A percentile compares a stretch with the other conserved stretches of the same genome.
Conservation (phyloP, 306 rosid species). For the Astragalus membranaceus region DNA sequence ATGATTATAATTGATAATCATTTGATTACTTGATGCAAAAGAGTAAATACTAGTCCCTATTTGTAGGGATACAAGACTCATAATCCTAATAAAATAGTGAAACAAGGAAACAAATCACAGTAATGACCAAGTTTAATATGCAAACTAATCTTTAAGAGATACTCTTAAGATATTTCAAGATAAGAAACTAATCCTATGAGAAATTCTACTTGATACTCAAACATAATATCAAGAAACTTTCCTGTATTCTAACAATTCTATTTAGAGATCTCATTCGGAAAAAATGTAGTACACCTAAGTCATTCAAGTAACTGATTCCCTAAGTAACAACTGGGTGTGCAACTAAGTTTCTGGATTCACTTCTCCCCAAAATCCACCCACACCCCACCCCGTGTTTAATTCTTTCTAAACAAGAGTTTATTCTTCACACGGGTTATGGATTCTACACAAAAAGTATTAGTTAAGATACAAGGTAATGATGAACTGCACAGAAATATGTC, state of each 20-base stretch:
- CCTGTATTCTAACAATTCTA: background rate
- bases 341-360: background rate
- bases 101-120: too few relatives aligned
- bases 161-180: too few relatives aligned
- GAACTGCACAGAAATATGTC: background rate
- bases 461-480: slow-evolving; percentile 1
- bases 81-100: too few relatives aligned
- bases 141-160: too few relatives aligned
- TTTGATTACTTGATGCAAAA: too few relatives aligned
- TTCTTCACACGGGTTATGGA: background rate
- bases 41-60: too few relatives aligned
- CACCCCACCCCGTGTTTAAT: background rate
- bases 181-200: too few relatives aligned
- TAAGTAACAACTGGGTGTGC: background rate
- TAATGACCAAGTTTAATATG: too few relatives aligned
- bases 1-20: too few relatives aligned
- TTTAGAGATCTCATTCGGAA: background rate
- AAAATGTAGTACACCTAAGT: background rate
- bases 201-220: too few relatives aligned
- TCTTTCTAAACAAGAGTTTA: background rate
- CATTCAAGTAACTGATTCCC: background rate
- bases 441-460: background rate
- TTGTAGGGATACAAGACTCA: too few relatives aligned
- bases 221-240: too few relatives aligned
- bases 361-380: background rate